Base-by-base conservation (phyloP, 495 filamentous ascomycete genomes). In the Pseudoneurospora amorphoporcata region DNA sequence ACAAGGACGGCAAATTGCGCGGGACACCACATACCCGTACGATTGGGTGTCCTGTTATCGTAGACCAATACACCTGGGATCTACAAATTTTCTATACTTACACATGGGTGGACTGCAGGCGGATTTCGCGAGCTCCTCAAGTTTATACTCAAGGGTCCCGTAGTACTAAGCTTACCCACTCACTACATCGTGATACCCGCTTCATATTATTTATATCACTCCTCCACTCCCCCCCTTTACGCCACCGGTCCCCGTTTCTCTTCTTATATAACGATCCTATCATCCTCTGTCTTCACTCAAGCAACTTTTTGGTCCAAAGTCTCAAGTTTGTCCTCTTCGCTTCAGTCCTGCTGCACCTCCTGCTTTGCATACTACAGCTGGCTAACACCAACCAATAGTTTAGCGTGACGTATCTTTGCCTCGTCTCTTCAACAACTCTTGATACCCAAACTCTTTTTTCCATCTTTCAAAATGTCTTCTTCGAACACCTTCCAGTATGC, bases 401-500 rank as follows among this genome's bases (percentile, higher is more conserved):
- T 65, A 35, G 53, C 53, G 29, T 65, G 29, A 35, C 32, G 53
- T 37, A 5, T 16, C 29, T 10, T 58, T 58, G 53, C 53, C 3
- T 65, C 53, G 53, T 65, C 53, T 61, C 53, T 65, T 65, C 53
- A 65, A 17, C 53, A 65, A 35, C 53, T 6, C 35, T 35, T 37
- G 53, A 65, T 65, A 35, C 53, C 53, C 53, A 17, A 65, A 37
- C 39, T 43, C 29, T 5, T 65, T 6, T 40, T 40, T 65, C 16
- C 14, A 65, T 65, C 12, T 65, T 65, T 65, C 53, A 65, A 17
- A 37, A 65, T 70, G 69, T 35, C 69, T 16, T 8, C 80, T 81
- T 83, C 82, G 79, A 84, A 89, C 79, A 76, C 82, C 68, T 87
- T 90, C 75, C 77, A 86, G 69, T 84, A 84, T 69, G 84, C 86